These are phyloP conservation scores for Caloboletus inedulis DNA, from an alignment of 1,284 basidiomycete species.

Conservation along the genomic window DNA sequence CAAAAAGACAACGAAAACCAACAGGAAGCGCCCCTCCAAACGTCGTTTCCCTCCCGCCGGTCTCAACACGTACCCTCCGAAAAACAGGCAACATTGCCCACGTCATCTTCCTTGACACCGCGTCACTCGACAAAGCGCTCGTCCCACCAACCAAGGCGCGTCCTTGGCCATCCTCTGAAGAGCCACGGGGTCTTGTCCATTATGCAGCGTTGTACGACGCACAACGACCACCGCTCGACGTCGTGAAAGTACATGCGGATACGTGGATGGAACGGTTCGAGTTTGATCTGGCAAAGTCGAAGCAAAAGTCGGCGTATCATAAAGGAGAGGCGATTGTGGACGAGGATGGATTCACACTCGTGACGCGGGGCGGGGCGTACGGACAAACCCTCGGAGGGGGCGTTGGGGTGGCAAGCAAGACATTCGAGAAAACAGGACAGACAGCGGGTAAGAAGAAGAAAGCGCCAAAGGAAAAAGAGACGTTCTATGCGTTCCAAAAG, in stretches of 20 bases:
- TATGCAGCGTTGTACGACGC: constrained; percentile 63
- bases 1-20: constrained; percentile 46
- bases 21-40: constrained; percentile 41
- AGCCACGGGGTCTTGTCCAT: constrained; percentile 66
- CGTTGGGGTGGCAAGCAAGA: constrained; percentile 72
- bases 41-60: constrained; percentile 54
- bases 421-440: constrained; percentile 61
- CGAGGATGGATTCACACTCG: constrained; percentile 89
- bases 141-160: constrained; percentile 45
- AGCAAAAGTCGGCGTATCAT: constrained; percentile 63
- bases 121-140: constrained; percentile 67
- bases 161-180: constrained; percentile 58
- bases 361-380: constrained; percentile 83
- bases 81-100: constrained; percentile 68
- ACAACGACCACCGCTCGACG: constrained; percentile 67
- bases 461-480: constrained; percentile 66
- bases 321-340: constrained; percentile 86
- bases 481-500: constrained; percentile 86
- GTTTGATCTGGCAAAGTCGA: constrained; percentile 60
- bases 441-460: constrained; percentile 56
- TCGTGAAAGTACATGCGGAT: constrained; percentile 73
- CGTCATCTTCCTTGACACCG: constrained; percentile 74
- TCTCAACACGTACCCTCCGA: constrained; percentile 54
- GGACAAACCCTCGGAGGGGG: constrained; percentile 82
- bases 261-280: constrained; percentile 74